These are phyloP conservation scores for Bruguiera parviflora DNA, from an alignment of 345 rosid species.

Conservation along the genomic window DNA sequence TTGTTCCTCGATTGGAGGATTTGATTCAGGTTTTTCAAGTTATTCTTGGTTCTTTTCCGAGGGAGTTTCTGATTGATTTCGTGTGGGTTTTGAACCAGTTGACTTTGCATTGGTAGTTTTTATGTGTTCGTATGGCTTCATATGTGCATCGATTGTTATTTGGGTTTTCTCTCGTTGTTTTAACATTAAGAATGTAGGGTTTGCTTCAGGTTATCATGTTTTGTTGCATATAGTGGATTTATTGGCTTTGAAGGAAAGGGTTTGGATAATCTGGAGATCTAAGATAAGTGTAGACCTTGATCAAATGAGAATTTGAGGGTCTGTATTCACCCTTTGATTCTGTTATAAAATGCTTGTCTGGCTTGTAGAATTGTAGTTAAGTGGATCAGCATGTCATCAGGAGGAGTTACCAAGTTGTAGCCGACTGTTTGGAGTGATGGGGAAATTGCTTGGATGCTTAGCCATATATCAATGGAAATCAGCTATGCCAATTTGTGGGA, in stretches of 20 bases:
- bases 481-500: not conserved
- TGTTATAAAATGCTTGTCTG: not conserved
- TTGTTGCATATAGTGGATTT: not conserved
- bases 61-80: too few species aligned
- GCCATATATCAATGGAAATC: not conserved
- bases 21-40: not conserved
- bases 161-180: not conserved
- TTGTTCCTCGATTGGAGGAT: not conserved
- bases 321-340: too few species aligned
- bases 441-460: not conserved
- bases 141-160: too few species aligned
- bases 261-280: not conserved
- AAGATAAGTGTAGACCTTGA: not conserved
- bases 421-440: not conserved
- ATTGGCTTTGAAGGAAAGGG: not conserved
- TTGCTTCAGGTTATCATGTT: not conserved
- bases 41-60: too few species aligned
- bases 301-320: too few species aligned
- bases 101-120: too few species aligned
- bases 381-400: not conserved
- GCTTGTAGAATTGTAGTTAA: not conserved
- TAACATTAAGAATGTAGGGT: not conserved
- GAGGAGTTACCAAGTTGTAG: not conserved
- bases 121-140: too few species aligned
- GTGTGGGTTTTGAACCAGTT: too few species aligned